phyloP scores from a whole-genome alignment of 352 stramenopile genomes.

The Pythium sp. region DNA sequence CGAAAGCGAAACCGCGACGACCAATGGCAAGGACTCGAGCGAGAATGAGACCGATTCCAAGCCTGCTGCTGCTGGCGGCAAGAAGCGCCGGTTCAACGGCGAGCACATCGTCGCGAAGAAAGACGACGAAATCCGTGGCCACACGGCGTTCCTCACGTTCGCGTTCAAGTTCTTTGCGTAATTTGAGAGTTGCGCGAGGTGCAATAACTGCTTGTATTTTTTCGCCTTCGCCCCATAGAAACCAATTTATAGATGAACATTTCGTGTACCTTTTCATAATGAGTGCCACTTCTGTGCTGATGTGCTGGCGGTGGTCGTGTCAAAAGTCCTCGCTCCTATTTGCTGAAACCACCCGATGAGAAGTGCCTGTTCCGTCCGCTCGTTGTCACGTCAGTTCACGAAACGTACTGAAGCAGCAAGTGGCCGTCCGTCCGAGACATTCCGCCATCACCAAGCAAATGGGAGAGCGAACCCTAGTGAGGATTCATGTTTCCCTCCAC shows the following conservation, averaged over 20 bases:
- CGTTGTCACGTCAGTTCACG: background rate
- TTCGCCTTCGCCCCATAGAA: background rate
- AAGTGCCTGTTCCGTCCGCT: background rate
- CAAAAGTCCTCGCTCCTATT: background rate
- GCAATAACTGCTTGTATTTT: background rate
- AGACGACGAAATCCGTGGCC: slow-evolving; percentile 81
- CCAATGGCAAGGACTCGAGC: slow-evolving; percentile 22
- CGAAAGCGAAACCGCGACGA: slow-evolving; percentile 7
- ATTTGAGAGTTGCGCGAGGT: background rate
- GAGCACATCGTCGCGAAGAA: slow-evolving; percentile 80
- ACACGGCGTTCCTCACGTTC: slow-evolving; percentile 87
- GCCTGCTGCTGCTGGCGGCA: slow-evolving; percentile 7
- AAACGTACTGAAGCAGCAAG: no score
- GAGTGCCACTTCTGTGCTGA: background rate
- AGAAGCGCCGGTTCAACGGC: slow-evolving; percentile 61
- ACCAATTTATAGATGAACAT: slow-evolving; percentile 1
- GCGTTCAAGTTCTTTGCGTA: slow-evolving; percentile 79
- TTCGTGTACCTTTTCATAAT: background rate
- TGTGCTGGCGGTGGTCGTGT: no score
- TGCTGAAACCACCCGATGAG: slow-evolving; percentile 4
- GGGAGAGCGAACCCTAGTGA: background rate
- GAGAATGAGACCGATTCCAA: slow-evolving; percentile 10
- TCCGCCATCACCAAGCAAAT: background rate
- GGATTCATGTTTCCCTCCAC: background rate
- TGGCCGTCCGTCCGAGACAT: background rate